Evolutionary conservation across 371 early-diverging fungal species (phyloP).

Genomic region (Mortierella sp.): DNA sequence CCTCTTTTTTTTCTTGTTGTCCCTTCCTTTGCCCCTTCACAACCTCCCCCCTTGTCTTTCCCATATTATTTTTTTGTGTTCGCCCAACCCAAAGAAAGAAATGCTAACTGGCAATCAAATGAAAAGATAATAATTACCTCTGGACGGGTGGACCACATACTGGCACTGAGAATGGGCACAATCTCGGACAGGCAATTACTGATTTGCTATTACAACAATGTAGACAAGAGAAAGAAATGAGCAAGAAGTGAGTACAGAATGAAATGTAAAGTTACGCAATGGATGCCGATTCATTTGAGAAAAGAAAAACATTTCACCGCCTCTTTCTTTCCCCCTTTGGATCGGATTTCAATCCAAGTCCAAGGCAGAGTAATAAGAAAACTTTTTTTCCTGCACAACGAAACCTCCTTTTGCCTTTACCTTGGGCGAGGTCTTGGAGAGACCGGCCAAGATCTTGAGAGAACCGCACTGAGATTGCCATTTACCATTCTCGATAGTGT

Average conservation of each 20-base stretch:
- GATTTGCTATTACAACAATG: constrained; percentile 36
- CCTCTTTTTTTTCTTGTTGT: too few relatives aligned
- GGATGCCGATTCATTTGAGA: not conserved
- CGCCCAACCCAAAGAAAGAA: constrained; percentile 70
- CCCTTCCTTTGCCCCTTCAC: not conserved
- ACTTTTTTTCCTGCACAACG: not conserved
- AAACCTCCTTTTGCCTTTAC: constrained; percentile 21
- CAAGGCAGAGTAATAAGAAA: not conserved
- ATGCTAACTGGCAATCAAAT: constrained; percentile 70
- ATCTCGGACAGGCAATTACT: constrained; percentile 75
- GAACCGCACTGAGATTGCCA: constrained; percentile 71
- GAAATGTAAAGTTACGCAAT: not conserved
- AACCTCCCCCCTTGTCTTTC: not conserved
- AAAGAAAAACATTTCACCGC: too few relatives aligned
- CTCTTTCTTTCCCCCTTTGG: not conserved
- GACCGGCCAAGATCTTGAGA: constrained; percentile 56
- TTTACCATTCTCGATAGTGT: constrained; percentile 64
- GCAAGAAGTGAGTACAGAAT: constrained; percentile 4
- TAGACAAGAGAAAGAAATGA: not conserved
- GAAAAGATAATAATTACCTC: constrained; percentile 44
- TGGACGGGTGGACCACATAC: constrained; percentile 80
- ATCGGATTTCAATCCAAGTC: not conserved
- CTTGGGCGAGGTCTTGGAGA: constrained; percentile 52
- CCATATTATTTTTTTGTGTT: not conserved
- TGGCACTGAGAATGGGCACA: constrained; percentile 80